Evolutionary conservation across 257 asterid genomes (phyloP).

Genomic region (Rhazya stricta): DNA sequence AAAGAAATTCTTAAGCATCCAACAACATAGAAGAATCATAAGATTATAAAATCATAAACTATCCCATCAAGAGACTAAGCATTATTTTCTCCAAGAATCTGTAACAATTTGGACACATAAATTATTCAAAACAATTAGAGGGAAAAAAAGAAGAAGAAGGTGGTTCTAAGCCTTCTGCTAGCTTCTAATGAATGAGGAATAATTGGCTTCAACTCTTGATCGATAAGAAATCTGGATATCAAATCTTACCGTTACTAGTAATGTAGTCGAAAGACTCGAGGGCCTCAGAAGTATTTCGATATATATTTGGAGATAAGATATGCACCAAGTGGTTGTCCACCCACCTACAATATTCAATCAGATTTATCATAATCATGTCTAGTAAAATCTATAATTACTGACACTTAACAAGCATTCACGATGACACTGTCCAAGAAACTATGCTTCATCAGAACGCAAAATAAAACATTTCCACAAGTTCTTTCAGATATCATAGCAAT

Average conservation of each 20-base stretch:
- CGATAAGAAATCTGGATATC: not conserved
- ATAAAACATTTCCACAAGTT: not conserved
- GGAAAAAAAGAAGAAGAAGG: not conserved
- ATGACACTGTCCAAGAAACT: not conserved
- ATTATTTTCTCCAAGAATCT: not conserved
- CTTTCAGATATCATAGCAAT: not conserved
- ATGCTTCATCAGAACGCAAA: not conserved
- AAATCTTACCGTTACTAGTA: conserved; percentile 67
- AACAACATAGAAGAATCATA: not conserved
- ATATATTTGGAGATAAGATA: conserved; percentile 78
- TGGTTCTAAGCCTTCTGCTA: not conserved
- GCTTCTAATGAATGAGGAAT: not conserved
- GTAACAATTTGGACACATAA: not conserved
- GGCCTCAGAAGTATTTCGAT: conserved; percentile 75
- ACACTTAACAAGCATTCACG: not conserved
- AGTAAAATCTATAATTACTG: not conserved
- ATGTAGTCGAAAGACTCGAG: conserved; percentile 87
- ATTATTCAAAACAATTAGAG: not conserved
- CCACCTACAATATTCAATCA: conserved; percentile 61
- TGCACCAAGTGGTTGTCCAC: conserved; percentile 94
- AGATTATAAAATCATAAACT: not conserved
- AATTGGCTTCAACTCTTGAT: not conserved
- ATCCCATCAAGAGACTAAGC: not conserved
- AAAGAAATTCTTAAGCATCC: not conserved
- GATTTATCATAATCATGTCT: conserved; percentile 5